Evolutionary conservation across 2,329 filamentous ascomycete genomes (phyloP).

Genomic region (Colletotrichum melonis): DNA sequence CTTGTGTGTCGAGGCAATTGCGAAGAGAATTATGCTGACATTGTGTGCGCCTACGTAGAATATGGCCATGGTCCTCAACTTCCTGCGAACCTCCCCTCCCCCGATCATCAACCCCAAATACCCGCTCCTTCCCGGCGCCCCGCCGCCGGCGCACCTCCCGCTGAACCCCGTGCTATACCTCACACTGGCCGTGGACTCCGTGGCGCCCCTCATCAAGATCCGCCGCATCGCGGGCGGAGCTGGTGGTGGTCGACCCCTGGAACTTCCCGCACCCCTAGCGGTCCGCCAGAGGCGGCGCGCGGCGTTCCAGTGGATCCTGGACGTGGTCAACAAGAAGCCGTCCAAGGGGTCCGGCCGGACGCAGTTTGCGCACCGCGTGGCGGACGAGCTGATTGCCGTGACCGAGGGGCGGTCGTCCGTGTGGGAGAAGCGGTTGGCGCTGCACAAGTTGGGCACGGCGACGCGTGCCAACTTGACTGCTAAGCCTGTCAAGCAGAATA

Average conservation of each 20-base stretch:
- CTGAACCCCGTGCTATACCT: constrained; percentile 92
- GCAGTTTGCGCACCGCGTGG: constrained; percentile 81
- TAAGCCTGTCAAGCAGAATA: constrained; percentile 50
- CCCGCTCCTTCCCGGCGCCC: constrained; percentile 80
- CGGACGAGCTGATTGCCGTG: constrained; percentile 87
- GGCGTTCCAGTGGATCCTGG: constrained; percentile 90
- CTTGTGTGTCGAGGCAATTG: neutral
- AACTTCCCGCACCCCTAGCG: constrained; percentile 82
- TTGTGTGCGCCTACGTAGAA: constrained; percentile 64
- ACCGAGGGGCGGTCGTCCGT: constrained; percentile 86
- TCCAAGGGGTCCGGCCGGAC: constrained; percentile 77
- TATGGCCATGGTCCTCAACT: constrained; percentile 84
- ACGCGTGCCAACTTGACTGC: constrained; percentile 77
- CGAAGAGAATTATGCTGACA: constrained; percentile 7
- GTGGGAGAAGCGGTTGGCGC: constrained; percentile 82
- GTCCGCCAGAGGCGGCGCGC: constrained; percentile 80
- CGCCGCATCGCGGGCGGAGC: constrained; percentile 80
- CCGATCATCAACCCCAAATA: constrained; percentile 79
- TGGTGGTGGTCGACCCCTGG: constrained; percentile 86
- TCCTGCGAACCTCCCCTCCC: constrained; percentile 85
- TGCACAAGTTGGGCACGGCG: constrained; percentile 86
- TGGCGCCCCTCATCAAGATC: constrained; percentile 88
- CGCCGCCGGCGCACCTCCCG: constrained; percentile 82
- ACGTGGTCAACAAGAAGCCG: constrained; percentile 82
- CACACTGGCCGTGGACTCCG: constrained; percentile 89